Evolutionary conservation across 208 protist genomes (phyloP).

Genomic region (Sergeia podlipaevii): DNA sequence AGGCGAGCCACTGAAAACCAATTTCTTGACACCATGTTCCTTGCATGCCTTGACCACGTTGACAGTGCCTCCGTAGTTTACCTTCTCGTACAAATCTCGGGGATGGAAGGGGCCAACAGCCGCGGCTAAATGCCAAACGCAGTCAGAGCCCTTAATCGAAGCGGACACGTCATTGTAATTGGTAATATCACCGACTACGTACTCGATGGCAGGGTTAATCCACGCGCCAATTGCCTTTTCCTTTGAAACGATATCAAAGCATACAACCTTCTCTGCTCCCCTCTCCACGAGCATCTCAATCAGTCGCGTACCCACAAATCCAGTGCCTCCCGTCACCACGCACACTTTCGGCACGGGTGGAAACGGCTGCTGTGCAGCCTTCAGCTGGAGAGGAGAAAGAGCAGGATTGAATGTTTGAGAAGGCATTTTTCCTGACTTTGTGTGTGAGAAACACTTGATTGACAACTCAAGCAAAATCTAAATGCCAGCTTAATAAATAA

Average conservation of each 20-base stretch:
- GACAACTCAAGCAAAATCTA: background rate
- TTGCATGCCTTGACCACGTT: conserved; percentile 94
- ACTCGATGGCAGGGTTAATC: conserved; percentile 86
- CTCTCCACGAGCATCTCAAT: conserved; percentile 96
- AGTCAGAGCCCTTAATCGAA: conserved; percentile 87
- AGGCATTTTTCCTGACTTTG: conserved; percentile 12
- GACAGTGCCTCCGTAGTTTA: conserved; percentile 92
- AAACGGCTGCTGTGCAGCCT: conserved; percentile 46
- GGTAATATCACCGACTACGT: conserved; percentile 89
- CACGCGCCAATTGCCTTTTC: conserved; percentile 68
- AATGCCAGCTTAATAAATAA: background rate
- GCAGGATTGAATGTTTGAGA: conserved; percentile 41
- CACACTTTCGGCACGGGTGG: conserved; percentile 80
- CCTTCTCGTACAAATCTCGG: conserved; percentile 74
- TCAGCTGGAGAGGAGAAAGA: conserved; percentile 60
- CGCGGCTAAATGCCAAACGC: conserved; percentile 93
- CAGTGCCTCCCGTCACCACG: conserved; percentile 92
- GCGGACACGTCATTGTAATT: conserved; percentile 68
- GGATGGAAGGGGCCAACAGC: conserved; percentile 94
- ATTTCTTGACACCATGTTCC: conserved; percentile 84
- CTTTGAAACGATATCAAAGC: conserved; percentile 90
- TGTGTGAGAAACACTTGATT: background rate
- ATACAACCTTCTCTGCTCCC: conserved; percentile 86
- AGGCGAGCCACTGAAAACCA: conserved; percentile 93
- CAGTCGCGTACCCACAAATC: conserved; percentile 94